Base-by-base conservation (phyloP, 495 filamentous ascomycete species). In the Hyaloscypha variabilis region DNA sequence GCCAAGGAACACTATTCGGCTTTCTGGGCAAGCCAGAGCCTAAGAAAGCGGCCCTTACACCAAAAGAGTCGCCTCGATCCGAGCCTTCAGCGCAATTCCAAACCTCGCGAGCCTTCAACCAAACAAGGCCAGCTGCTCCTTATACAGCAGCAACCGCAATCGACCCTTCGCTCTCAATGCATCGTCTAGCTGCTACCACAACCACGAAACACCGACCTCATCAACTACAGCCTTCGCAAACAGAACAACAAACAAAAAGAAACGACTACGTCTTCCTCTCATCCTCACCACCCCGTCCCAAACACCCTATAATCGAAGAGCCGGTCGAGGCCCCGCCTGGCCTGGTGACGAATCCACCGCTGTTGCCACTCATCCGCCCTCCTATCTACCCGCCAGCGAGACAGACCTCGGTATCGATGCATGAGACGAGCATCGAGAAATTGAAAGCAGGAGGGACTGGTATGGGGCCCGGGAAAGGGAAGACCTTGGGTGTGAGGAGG, bases 1-100 rank as follows among this genome's bases (percentile, higher is more conserved):
- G 77, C 1, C 83, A 87, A 71, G 78, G 80, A 2, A 83, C 72
- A 29, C 72, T 87, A 28, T 74, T 74, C 21, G 76, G 63, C 39
- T 85, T 85, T 67, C 78, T 85, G 42, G 69, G 61, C 2, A 75
- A 76, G 26, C 51, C 69, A 19, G 50, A 58, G 60, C 67, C 57
- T 19, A 19, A 36, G 11, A 10, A 8, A 51, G 25, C 70, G n/a
- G 31, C 31, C 13, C 39, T 17, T 17, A 17, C 19, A 0, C 10
- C 10, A 46, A 46, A 17, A 46, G 13, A 46, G 39, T n/a, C 1
- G 17, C 58, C 58, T 0, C 6, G 23, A 74, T 72, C 74, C 71
- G 23, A 8, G 17, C 23, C 51, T 4, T 25, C 21, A 5, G n/a
- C 51, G 0, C 26, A 29, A 69, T 58, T 50, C 19, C 17, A 2